Conservation (phyloP, 805 yeast genomes). For the Sugiyamaella marilandica region DNA sequence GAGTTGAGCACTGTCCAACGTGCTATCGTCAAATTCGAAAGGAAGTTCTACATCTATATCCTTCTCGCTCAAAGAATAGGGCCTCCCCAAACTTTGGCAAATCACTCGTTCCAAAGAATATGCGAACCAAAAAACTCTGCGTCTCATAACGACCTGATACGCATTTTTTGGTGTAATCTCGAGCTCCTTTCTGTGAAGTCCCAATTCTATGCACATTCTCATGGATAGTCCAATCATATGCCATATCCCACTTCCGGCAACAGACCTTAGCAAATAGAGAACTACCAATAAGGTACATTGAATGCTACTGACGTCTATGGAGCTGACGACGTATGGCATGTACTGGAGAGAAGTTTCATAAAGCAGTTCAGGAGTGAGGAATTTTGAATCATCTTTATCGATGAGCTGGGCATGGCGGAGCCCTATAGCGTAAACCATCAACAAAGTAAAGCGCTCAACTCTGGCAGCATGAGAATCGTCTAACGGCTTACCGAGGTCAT, state of each 20-base stretch:
- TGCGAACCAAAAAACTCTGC: slow-evolving; percentile 81
- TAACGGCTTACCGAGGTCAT: neutral
- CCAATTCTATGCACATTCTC: slow-evolving; percentile 74
- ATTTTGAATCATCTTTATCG: slow-evolving; percentile 6
- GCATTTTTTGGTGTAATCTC: slow-evolving; percentile 36
- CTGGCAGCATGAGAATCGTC: neutral
- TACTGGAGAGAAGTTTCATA: slow-evolving; percentile 9
- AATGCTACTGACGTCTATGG: slow-evolving; percentile 1
- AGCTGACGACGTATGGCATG: slow-evolving; percentile 4
- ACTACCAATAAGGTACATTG: slow-evolving; percentile 10
- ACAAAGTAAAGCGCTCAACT: slow-evolving; percentile 4
- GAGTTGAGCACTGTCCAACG: slow-evolving; percentile 32
- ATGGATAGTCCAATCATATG: slow-evolving; percentile 74
- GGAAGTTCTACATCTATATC: slow-evolving; percentile 68
- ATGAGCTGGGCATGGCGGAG: slow-evolving; percentile 8
- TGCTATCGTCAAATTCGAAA: slow-evolving; percentile 64
- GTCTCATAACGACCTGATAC: slow-evolving; percentile 57
- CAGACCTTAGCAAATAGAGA: slow-evolving; percentile 10
- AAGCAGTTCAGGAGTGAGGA: slow-evolving; percentile 8
- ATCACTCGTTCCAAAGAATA: slow-evolving; percentile 80
- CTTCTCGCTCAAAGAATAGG: slow-evolving; percentile 82
- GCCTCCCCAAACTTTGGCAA: slow-evolving; percentile 78
- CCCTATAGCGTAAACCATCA: slow-evolving; percentile 13
- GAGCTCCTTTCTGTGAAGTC: slow-evolving; percentile 62
- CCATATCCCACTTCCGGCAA: slow-evolving; percentile 82